Base-by-base conservation (phyloP, 140 eudicot genomes). In the Flaveria floridana region DNA sequence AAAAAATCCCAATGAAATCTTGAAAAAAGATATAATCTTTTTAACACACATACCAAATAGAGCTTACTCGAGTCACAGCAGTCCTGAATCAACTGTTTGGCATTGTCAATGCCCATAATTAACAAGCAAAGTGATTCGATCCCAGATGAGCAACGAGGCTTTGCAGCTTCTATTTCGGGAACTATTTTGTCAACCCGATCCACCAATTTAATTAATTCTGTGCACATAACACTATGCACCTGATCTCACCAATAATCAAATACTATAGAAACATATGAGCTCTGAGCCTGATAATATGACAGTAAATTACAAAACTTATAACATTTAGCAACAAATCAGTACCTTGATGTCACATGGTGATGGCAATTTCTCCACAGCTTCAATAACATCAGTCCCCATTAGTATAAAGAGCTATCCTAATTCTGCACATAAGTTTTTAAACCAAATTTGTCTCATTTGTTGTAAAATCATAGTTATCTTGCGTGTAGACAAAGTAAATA, bases 151-250 rank as follows among this genome's bases (percentile, higher is more conserved):
- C 95, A 86, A 51, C 95, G 81, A 73, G 98, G 98, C 28, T 85
- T 83, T 42, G 88, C 81, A 34, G 91, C 91, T 86, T 89, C 98
- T 48, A 89, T 83, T 67, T 83, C 91, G 14, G 87, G 83, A 68
- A 85, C 61, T 71, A 89, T 79, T 18, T 71, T 74, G 16, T 68
- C 73, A 65, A 90, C 85, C 67, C 83, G 76, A 15, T 39, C 81
- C 30, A 89, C 84, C 82, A 86, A 28, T 16, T 67, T 78, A 66
- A 75, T 66, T 18, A 89, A 74, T 39, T 83, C 81, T 67, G 83
- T 85, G 73, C 96, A 92, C 91, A 92, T 87, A 39, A 69, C 72
- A 9, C 77, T 76, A 83, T 92, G 98, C 74, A 92, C 98, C 98
- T 92, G 84, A 37, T 79, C 30, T 51, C 78, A 70, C 64, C 52